Conservation (phyloP, 1,139 yeast species). For the Zhuliangozyma parablackwelliae region DNA sequence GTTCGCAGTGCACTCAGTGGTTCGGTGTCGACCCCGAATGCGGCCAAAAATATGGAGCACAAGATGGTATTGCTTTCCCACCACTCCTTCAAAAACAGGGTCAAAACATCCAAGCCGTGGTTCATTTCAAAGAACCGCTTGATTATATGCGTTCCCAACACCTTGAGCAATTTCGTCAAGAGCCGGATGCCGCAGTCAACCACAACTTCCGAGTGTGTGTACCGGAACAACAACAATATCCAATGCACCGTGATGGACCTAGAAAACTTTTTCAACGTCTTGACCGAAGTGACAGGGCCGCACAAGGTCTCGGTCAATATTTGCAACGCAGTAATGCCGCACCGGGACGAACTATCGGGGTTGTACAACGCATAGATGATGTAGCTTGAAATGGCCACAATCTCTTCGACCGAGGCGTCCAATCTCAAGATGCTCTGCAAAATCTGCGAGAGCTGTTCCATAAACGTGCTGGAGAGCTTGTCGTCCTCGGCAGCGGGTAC, state of each 20-base stretch:
- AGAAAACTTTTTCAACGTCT: conserved; percentile 44
- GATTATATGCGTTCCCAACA: conserved; percentile 45
- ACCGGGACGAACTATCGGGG: conserved; percentile 21
- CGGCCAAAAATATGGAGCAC: conserved; percentile 31
- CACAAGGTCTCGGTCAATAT: conserved; percentile 29
- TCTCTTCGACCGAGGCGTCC: conserved; percentile 38
- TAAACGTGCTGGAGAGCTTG: conserved; percentile 10
- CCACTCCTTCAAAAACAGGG: conserved; percentile 40
- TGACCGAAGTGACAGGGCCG: conserved; percentile 28
- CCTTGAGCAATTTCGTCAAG: conserved; percentile 44
- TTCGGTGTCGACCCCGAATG: conserved; percentile 33
- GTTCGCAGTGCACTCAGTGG: conserved; percentile 1
- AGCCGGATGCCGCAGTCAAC: conserved; percentile 47
- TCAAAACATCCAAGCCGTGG: conserved; percentile 51
- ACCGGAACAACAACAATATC: conserved; percentile 53
- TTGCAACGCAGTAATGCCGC: conserved; percentile 27
- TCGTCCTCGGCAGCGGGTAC: conserved; percentile 13
- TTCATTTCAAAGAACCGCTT: conserved; percentile 48
- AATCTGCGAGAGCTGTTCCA: conserved; percentile 17
- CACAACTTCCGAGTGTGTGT: conserved; percentile 29
- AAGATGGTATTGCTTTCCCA: conserved; percentile 42
- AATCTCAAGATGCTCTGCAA: conserved; percentile 20
- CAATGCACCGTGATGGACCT: conserved; percentile 62
- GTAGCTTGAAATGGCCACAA: conserved; percentile 30
- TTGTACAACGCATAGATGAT: conserved; percentile 34